Evolutionary conservation across 805 yeast genomes (phyloP), one percentile per base, ranked within the genome.

Genomic region (Schwanniomyces yamadae): DNA sequence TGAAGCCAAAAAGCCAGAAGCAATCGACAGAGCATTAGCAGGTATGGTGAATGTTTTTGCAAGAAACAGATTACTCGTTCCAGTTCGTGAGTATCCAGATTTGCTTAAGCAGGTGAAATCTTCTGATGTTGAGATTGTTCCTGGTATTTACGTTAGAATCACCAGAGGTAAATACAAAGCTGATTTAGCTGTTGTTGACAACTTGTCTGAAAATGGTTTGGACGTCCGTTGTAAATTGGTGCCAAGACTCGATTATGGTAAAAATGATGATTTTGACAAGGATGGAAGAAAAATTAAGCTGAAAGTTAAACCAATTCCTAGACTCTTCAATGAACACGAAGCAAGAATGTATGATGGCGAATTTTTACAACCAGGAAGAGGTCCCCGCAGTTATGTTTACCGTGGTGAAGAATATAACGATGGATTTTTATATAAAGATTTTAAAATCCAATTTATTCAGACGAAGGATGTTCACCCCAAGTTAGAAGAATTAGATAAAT

Each of bases 11-110:
- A 84, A 85, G 57, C 84, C 90, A 45, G 88, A 93, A 41, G 96
- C 96, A 15, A 95, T 91, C 27, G 86, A 84, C 54, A 81, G 78
- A 40, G 96, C 96, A 12, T 74, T 91, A 41, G 78, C 80, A 31
- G 98, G 98, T 63, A 75, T 93, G 57, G 91, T 93, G 22, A 90
- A 89, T 60, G 82, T 91, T 23, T 93, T 83, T 50, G 55, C 68
- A 28, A 67, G 75, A 36, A 83, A 84, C 52, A 85, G 86, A 61
- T 73, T 90, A 33, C 71, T 91, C 42, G 96, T 93, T 31, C 99
- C 99, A 5, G 93, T 93, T 40, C 87, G 86, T 58, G 99, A 93
- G 63, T 85, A 89, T 59, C 96, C 96, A 2, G 95, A 90, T 59
- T 71, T 93, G 52, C 72, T 93, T 57, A 84, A 95, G 54, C 96